Evolutionary conservation across 2,329 filamentous ascomycete genomes (phyloP), one percentile per base, ranked within the genome.

Genomic region (Sporothrix curviconia): DNA sequence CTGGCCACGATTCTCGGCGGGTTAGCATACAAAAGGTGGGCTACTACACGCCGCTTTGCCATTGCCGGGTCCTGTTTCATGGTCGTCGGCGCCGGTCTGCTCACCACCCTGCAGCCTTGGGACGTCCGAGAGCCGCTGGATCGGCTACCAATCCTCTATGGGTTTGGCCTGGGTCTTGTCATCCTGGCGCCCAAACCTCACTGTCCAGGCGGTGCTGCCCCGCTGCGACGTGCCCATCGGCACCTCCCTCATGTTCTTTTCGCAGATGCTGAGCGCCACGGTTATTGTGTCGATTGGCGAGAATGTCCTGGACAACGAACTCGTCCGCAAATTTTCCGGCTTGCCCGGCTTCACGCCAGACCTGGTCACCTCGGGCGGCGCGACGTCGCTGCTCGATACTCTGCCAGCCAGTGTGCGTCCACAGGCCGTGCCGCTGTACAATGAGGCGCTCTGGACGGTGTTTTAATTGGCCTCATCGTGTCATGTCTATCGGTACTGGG

Each of bases 391-490:
- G 24, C 62, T 61, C 7, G 17, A 65, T 19, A 7, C 47, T 9
- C 63, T 70, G 14, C 65, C 66, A 19, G 64, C 57, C 5, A 46
- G 56, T 28, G 52, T 65, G 36, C 60, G 54, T 36, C 51, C 49
- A 0, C 34, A 54, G 0, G 64, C 64, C 43, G 52, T 59, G 12
- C 1, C 14, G 0, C 82, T 77, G 0, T 90, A 90, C 71, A 89
- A 88, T 65, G 67, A 73, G 24, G 75, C 84, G 0, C 68, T 90
- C 37, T 76, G 76, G 1, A 70, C 77, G 58, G 78, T 78, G 0
- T 89, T 86, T 66, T 78, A 81, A 60, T 88, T 8, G 78, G 76
- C 1, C 71, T 85, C 7, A 77, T 79, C 2, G 71, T 84, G 65
- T 74, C 76, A 0, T 73, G 73, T 7, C 57, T 85, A 7, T 78